A percentile compares a stretch with the other conserved stretches of the same genome.
Conservation (phyloP, 2,329 filamentous ascomycete species). For the Colletotrichum phormii region DNA sequence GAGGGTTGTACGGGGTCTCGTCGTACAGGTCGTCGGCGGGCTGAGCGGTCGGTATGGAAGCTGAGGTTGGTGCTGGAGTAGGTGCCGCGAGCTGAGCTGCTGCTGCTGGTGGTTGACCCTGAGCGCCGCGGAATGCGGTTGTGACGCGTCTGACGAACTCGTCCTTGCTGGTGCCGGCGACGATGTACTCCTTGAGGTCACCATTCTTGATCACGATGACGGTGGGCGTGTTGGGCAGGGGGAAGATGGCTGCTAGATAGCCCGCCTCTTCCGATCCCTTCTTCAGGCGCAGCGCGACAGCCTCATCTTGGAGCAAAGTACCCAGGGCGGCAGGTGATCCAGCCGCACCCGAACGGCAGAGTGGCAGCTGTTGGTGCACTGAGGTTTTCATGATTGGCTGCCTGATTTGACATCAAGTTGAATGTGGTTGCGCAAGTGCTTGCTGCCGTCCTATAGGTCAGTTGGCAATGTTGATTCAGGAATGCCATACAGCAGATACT, state of each 20-base stretch:
- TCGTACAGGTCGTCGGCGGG: constrained; percentile 5
- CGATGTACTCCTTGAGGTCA: constrained; percentile 81
- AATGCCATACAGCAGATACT: no score
- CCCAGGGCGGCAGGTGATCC: no score
- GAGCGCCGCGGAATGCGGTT: constrained; percentile 44
- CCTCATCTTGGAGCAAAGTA: constrained; percentile 52
- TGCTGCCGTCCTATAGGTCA: no score
- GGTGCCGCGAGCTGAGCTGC: constrained; percentile 1
- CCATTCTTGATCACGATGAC: constrained; percentile 85
- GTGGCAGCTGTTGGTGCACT: no score
- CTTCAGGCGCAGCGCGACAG: constrained; percentile 76
- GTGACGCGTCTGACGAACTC: constrained; percentile 72
- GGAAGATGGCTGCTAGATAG: constrained; percentile 85
- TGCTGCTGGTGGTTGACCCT: constrained; percentile 16
- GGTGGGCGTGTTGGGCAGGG: constrained; percentile 81
- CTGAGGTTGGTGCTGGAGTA: not conserved
- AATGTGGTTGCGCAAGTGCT: no score
- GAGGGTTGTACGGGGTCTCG: constrained; percentile 6
- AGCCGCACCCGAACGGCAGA: no score
- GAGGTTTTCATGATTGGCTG: no score
- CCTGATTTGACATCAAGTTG: no score
- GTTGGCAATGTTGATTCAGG: no score
- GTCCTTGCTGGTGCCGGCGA: constrained; percentile 70
- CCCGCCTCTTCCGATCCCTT: constrained; percentile 83
- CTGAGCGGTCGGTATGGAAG: not conserved